phyloP scores from a whole-genome alignment of 352 stramenopile genomes.

The Phytopythium mirpurense region DNA sequence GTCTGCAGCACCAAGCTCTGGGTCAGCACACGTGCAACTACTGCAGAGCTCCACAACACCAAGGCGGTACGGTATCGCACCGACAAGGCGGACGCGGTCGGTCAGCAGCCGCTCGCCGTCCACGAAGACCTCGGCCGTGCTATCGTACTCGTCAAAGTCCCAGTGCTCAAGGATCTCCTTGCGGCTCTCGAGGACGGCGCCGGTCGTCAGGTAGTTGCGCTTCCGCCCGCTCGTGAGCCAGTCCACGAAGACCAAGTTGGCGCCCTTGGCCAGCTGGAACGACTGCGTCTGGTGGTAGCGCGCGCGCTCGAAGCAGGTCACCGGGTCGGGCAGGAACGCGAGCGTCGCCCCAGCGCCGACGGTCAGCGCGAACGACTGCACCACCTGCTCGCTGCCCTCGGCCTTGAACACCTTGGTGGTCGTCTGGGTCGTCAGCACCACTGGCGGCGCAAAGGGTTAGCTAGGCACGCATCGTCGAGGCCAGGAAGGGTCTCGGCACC shows the following conservation, averaged over 20 bases:
- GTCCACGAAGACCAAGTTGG: constrained; percentile 77
- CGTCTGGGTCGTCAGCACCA: constrained; percentile 72
- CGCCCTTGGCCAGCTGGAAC: constrained; percentile 38
- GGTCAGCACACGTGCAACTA: too few relatives aligned
- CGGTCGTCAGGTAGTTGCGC: constrained; percentile 67
- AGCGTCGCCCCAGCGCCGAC: constrained; percentile 53
- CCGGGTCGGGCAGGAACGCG: constrained; percentile 67
- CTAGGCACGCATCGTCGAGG: not conserved
- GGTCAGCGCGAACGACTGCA: constrained; percentile 47
- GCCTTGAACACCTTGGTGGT: constrained; percentile 89
- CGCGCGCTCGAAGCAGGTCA: constrained; percentile 75
- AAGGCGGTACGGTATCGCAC: constrained; percentile 23
- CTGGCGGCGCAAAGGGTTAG: constrained; percentile 19
- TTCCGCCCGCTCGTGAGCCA: constrained; percentile 84
- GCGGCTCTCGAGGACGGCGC: constrained; percentile 49
- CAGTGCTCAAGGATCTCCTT: constrained; percentile 72
- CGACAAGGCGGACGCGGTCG: constrained; percentile 61
- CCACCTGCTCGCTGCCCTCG: constrained; percentile 33
- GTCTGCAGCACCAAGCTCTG: constrained; percentile 19
- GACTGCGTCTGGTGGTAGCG: constrained; percentile 65
- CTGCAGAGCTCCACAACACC: not conserved
- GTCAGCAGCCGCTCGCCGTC: constrained; percentile 45
- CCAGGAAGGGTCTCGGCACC: constrained; percentile 22
- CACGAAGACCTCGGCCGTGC: constrained; percentile 48
- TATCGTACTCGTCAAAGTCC: constrained; percentile 79